Base-by-base conservation (phyloP, 148 eudicot genomes). In the Rhododendron vialii region DNA sequence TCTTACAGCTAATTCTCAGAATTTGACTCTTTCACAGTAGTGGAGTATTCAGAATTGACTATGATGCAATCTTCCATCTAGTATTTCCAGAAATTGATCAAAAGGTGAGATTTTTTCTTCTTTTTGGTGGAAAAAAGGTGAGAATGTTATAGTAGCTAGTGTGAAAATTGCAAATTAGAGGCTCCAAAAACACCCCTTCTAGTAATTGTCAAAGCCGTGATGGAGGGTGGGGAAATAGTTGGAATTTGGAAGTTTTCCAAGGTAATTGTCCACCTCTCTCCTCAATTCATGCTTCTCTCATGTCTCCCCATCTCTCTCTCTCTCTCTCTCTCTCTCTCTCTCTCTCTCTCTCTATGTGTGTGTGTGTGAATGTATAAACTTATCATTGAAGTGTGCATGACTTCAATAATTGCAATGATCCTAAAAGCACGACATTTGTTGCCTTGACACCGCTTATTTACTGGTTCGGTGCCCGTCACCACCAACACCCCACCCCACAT, bases 361-460 rank as follows among this genome's bases (percentile, higher is more conserved):
- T 81, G 20, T 35, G 33, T 57, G 18, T 82, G 28, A 18, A 10
- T 81, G 26, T 33, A 33, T 81, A 38, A 7, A 82, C 7, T 45
- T 82, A 61, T 61, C 75, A 61, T 82, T 83, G 69, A 67, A 41
- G 85, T 45, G n/a, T 83, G 85, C 81, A 84, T 51, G 86, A 53
- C 69, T 51, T 84, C 86, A 84, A 84, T 84, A 50, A 84, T 84
- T 84, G 71, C 81, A 6, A n/a, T 45, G 86, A 75, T 55, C 81
- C 81, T 8, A 75, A 75, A 75, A 84, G 81, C 81, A 75, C 57
- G 71, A 75, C 69, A 74, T 35, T 75, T 84, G 86, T 53, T 36
- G 81, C 36, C 12, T 26, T 38, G 35, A 38, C 45, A 74, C 80
- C 79, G 41, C 80, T 33, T 71, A 20, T 50, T 84, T 35, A 84